A percentile compares a stretch with the other conserved stretches of the same genome.
Evolutionary conservation across 163 green algal genomes (phyloP).

Genomic region (Prototheca wickerhamii): DNA sequence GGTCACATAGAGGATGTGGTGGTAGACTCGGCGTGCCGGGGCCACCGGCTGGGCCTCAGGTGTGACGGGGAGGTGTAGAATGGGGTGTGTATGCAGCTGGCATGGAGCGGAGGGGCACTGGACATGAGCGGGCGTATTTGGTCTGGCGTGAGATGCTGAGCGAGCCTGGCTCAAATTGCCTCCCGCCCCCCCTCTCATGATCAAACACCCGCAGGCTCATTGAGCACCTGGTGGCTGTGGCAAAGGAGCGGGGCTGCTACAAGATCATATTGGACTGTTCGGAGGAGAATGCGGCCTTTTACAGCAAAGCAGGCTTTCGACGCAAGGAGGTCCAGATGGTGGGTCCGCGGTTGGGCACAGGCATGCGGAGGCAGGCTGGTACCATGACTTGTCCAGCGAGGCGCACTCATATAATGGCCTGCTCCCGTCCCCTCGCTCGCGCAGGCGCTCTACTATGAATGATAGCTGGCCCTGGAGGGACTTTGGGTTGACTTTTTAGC

Average conservation of each 20-base stretch:
- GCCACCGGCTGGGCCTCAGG: constrained; percentile 61
- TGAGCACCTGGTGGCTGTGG: constrained; percentile 30
- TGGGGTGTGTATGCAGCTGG: not conserved
- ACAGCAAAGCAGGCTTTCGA: constrained; percentile 74
- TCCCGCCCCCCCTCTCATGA: no score
- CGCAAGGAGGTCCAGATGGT: constrained; percentile 89
- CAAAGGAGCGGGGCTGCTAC: constrained; percentile 67
- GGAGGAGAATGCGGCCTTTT: constrained; percentile 78
- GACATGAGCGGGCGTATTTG: no score
- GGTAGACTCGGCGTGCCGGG: constrained; percentile 59
- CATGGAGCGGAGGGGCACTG: no score
- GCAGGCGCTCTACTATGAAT: no score
- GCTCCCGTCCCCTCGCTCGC: no score
- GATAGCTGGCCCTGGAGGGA: no score
- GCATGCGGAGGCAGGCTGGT: constrained; percentile 6
- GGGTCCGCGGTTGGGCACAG: not conserved
- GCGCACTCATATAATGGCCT: no score
- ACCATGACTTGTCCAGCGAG: no score
- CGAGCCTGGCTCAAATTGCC: no score
- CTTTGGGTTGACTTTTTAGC: no score
- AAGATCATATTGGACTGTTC: constrained; percentile 90
- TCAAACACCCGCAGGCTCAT: constrained; percentile 48
- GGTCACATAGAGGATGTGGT: constrained; percentile 95
- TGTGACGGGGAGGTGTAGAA: constrained; percentile 5
- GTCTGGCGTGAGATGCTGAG: no score